Percentiles rank a stretch among this genome's conserved stretches.
Evolutionary conservation across 228 moss, liverwort and hornwort species (phyloP).

Genomic region (Sphagnum fallax): DNA sequence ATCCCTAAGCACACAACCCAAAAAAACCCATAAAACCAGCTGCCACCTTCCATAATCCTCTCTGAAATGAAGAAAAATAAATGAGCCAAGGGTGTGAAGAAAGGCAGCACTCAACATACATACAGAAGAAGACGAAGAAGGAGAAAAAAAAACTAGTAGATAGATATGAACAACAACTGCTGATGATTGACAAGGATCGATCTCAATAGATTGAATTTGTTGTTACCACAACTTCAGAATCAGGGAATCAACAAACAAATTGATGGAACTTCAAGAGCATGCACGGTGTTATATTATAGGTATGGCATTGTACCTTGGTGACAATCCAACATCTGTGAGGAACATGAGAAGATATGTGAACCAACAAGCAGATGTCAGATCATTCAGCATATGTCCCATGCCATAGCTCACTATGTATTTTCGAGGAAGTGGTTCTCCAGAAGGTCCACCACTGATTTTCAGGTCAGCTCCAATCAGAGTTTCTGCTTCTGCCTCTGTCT

Average conservation of each 20-base stretch:
- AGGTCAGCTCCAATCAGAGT: too few species aligned
- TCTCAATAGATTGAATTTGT: too few species aligned
- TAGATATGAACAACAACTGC: too few species aligned
- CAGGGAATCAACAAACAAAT: too few species aligned
- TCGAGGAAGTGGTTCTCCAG: conserved; percentile 39
- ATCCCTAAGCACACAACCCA: background rate
- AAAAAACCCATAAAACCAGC: background rate
- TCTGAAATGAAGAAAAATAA: too few species aligned
- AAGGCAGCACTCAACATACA: background rate
- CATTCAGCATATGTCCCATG: conserved; percentile 95
- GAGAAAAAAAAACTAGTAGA: too few species aligned
- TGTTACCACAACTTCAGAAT: too few species aligned
- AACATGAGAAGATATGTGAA: conserved; percentile 97
- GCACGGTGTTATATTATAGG: background rate
- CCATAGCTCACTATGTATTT: conserved; percentile 67
- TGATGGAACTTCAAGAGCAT: too few species aligned
- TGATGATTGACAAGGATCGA: too few species aligned
- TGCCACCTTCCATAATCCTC: too few species aligned
- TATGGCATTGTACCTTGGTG: conserved; percentile 47
- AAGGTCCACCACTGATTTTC: conserved; percentile 28
- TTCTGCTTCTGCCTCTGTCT: too few species aligned
- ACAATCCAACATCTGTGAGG: conserved; percentile 88
- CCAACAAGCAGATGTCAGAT: conserved; percentile 98
- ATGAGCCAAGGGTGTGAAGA: background rate
- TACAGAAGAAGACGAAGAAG: background rate